Percentiles rank a stretch among this genome's conserved stretches.
Conservation (phyloP, 495 filamentous ascomycete genomes). For the Hypoxylon perforatum region DNA sequence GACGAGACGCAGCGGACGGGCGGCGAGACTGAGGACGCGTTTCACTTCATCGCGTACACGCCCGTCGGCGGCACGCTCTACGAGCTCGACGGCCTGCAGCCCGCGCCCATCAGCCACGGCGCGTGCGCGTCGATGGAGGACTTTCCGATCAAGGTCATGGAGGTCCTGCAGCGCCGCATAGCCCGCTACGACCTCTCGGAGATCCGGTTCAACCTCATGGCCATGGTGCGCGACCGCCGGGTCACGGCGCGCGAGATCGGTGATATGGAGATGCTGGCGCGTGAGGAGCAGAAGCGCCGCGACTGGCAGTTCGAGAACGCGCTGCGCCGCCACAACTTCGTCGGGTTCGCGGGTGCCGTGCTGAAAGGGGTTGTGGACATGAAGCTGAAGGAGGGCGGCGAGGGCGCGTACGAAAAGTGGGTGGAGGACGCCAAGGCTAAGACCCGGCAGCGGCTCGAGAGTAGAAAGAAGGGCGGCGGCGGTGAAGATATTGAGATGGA, state of each 20-base stretch:
- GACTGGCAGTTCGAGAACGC: slow-evolving; percentile 98
- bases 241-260: slow-evolving; percentile 81
- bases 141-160: slow-evolving; percentile 86
- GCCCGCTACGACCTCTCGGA: slow-evolving; percentile 85
- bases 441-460: slow-evolving; percentile 73
- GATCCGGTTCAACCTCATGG: slow-evolving; percentile 95
- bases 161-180: slow-evolving; percentile 85
- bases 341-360: slow-evolving; percentile 93
- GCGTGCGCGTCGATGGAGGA: slow-evolving; percentile 69
- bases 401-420: slow-evolving; percentile 80
- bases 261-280: slow-evolving; percentile 78
- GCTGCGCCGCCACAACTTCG: slow-evolving; percentile 91
- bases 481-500: slow-evolving; percentile 59
- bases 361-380: slow-evolving; percentile 80
- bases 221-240: slow-evolving; percentile 86
- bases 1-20: slow-evolving; percentile 81
- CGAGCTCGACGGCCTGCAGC: slow-evolving; percentile 95
- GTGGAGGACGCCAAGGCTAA: slow-evolving; percentile 78
- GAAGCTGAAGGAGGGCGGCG: slow-evolving; percentile 72
- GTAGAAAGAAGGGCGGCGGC: slow-evolving; percentile 53
- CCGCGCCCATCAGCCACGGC: slow-evolving; percentile 90
- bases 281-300: slow-evolving; percentile 84
- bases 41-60: slow-evolving; percentile 98
- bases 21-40: slow-evolving; percentile 79
- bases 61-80: slow-evolving; percentile 81